phyloP scores from a whole-genome alignment of 768 basidiomycete genomes.

The Tulasnella sp. region DNA sequence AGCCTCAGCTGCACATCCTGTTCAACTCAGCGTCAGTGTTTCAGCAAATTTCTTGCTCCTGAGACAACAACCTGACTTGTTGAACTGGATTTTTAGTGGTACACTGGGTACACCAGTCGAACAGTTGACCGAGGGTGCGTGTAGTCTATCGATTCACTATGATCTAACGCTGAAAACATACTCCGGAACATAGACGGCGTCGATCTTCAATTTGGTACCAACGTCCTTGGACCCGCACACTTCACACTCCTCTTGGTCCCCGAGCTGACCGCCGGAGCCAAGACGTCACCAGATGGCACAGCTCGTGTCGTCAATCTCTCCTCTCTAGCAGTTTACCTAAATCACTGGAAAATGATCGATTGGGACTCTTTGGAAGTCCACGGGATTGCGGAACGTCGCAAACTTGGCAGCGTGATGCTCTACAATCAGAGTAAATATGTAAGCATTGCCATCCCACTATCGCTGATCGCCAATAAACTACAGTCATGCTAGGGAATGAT shows the following conservation, averaged over 20 bases:
- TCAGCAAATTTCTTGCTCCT: not conserved
- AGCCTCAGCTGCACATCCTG: slow-evolving; percentile 16
- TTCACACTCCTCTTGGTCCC: slow-evolving; percentile 9
- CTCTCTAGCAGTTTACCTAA: slow-evolving; percentile 1
- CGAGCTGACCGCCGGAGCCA: slow-evolving; percentile 6
- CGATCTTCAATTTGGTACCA: slow-evolving; percentile 12
- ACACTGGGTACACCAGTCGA: slow-evolving; percentile 17
- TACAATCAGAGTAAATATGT: slow-evolving; percentile 12
- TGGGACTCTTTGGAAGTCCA: not conserved
- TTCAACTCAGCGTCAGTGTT: slow-evolving; percentile 17
- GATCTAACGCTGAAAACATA: not conserved
- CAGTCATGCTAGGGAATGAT: not conserved
- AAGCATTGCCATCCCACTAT: not conserved
- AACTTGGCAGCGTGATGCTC: not conserved
- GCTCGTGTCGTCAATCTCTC: slow-evolving; percentile 12
- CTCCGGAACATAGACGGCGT: not conserved
- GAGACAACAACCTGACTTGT: not conserved
- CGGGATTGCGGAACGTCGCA: not conserved
- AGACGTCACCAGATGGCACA: slow-evolving; percentile 5
- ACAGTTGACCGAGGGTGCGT: slow-evolving; percentile 12
- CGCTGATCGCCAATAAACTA: not conserved
- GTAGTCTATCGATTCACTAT: no score
- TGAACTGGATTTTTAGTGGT: slow-evolving; percentile 6
- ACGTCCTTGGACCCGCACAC: slow-evolving; percentile 10
- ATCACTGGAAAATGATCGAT: not conserved